Percentiles rank a stretch among this genome's conserved stretches.
Evolutionary conservation across 2,329 filamentous ascomycete species (phyloP).

Genomic region (Aspergillus quadricinctus): DNA sequence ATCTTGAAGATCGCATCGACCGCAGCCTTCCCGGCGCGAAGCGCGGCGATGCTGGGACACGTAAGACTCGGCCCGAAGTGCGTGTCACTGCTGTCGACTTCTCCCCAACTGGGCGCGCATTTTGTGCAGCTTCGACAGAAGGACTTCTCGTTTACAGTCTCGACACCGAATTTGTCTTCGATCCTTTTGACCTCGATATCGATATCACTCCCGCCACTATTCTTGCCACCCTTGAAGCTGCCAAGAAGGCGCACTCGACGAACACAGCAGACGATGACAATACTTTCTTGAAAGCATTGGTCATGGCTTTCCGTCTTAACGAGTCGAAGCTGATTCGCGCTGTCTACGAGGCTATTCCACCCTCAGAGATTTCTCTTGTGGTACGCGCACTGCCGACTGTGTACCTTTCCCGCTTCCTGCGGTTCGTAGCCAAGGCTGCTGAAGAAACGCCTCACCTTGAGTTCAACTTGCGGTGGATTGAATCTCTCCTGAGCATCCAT

Average conservation of each 20-base stretch:
- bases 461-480: conserved; percentile 91
- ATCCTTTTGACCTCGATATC: conserved; percentile 93
- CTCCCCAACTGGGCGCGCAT: conserved; percentile 80
- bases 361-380: conserved; percentile 68
- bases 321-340: conserved; percentile 74
- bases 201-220: conserved; percentile 87
- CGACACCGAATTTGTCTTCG: conserved; percentile 78
- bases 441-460: conserved; percentile 91
- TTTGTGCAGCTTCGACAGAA: conserved; percentile 93
- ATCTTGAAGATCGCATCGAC: conserved; percentile 80
- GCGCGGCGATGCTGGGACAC: conserved; percentile 76
- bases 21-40: conserved; percentile 77
- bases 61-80: conserved; percentile 74
- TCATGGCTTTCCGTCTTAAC: conserved; percentile 97
- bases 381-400: conserved; percentile 75
- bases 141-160: conserved; percentile 90
- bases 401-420: conserved; percentile 78
- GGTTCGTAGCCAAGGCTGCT: conserved; percentile 81
- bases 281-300: conserved; percentile 76
- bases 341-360: conserved; percentile 80
- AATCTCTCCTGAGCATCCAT: conserved; percentile 73
- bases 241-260: conserved; percentile 28
- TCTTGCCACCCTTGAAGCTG: conserved; percentile 61
- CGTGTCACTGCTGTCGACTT: conserved; percentile 82
- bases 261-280: conserved; percentile 65